Conservation (phyloP, 495 filamentous ascomycete species). For the Penicillium ucsense region DNA sequence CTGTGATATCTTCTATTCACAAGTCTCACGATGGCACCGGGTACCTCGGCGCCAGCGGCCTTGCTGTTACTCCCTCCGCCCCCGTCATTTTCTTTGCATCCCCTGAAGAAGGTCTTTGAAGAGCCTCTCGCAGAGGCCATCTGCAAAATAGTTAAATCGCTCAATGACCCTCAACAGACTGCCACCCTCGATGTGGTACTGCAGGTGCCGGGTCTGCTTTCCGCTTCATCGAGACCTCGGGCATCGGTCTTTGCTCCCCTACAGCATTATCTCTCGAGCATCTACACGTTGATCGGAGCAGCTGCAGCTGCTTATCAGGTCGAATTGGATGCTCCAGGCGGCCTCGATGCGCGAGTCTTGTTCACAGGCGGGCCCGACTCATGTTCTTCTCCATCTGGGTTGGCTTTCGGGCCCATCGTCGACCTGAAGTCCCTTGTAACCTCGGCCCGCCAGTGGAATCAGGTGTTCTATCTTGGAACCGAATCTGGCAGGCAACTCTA, state of each 20-base stretch:
- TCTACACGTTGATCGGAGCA: constrained; percentile 70
- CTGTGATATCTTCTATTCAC: no score
- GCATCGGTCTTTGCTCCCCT: constrained; percentile 48
- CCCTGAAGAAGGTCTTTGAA: constrained; percentile 34
- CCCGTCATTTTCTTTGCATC: constrained; percentile 28
- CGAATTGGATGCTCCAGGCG: constrained; percentile 55
- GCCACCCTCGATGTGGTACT: constrained; percentile 37
- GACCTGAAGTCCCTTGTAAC: constrained; percentile 55
- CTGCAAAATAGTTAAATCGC: constrained; percentile 15
- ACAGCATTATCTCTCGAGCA: constrained; percentile 60
- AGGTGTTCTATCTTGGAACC: constrained; percentile 55
- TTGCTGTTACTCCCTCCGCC: constrained; percentile 41
- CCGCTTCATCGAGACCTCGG: constrained; percentile 35
- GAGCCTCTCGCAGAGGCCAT: constrained; percentile 25
- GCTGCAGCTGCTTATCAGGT: constrained; percentile 52
- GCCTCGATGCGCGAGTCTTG: constrained; percentile 69
- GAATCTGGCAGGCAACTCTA: constrained; percentile 42
- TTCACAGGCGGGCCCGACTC: constrained; percentile 42
- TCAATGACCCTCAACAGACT: constrained; percentile 20
- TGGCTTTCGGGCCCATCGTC: constrained; percentile 50
- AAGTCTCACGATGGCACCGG: constrained; percentile 13
- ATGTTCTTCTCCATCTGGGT: constrained; percentile 8
- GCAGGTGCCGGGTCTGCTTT: constrained; percentile 29
- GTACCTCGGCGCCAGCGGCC: constrained; percentile 18
- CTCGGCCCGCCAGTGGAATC: constrained; percentile 57